Conservation (phyloP, 371 early-diverging fungal genomes). For the Smittium mucronatum region DNA sequence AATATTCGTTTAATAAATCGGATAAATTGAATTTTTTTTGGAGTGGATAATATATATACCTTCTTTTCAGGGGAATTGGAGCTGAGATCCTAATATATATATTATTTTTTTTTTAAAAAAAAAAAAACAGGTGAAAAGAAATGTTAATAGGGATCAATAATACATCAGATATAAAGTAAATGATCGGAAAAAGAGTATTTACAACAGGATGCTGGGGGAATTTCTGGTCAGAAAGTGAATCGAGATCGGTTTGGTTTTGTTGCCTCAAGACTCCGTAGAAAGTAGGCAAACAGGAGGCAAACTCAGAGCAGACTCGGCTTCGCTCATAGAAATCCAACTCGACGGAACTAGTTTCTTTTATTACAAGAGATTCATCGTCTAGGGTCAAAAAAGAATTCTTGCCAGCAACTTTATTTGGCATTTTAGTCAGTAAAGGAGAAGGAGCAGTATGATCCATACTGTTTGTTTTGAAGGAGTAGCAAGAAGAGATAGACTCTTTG, state of each 20-base stretch:
- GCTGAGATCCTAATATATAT: too few species aligned
- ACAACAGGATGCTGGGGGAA: background rate
- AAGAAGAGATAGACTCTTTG: too few species aligned
- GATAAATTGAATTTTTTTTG: background rate
- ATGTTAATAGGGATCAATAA: too few species aligned
- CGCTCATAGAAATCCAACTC: background rate
- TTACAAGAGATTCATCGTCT: background rate
- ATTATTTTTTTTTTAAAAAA: too few species aligned
- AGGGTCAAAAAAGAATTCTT: background rate
- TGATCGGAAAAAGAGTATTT: too few species aligned
- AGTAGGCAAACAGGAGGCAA: background rate
- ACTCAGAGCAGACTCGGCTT: background rate
- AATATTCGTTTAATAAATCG: background rate
- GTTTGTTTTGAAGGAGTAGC: too few species aligned
- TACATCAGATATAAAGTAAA: too few species aligned
- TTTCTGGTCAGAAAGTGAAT: background rate
- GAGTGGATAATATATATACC: background rate
- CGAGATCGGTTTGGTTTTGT: background rate
- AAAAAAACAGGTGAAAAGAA: too few species aligned
- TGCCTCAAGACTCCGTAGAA: slow-evolving; percentile 1
- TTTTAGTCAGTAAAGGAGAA: background rate
- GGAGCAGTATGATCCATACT: too few species aligned
- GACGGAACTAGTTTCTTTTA: background rate
- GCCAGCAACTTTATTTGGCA: slow-evolving; percentile 1
- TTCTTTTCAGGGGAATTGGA: background rate